Percentiles rank a stretch among this genome's conserved stretches.
phyloP scores from a whole-genome alignment of 2,329 filamentous ascomycete species.

The Phialemoniopsis sp. region DNA sequence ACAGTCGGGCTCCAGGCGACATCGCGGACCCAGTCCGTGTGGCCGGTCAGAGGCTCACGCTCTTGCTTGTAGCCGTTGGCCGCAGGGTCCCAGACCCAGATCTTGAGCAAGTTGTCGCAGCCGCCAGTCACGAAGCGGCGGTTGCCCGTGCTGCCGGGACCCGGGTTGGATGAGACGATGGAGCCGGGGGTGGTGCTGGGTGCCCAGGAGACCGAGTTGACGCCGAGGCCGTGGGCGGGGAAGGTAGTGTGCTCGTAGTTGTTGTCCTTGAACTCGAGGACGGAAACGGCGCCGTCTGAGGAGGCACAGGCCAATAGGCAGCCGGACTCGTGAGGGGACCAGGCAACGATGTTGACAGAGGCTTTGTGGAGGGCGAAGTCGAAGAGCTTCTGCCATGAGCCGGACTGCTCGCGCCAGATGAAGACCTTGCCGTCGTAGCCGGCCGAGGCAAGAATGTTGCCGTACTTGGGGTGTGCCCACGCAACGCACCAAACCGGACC shows the following conservation, averaged over 20 bases:
- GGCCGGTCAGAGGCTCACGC: constrained; percentile 66
- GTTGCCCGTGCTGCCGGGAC: constrained; percentile 53
- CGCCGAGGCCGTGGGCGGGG: constrained; percentile 86
- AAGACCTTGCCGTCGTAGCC: constrained; percentile 97
- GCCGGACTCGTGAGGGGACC: constrained; percentile 95
- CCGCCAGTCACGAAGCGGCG: constrained; percentile 91
- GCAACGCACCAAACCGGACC: constrained; percentile 97
- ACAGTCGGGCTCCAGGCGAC: constrained; percentile 97
- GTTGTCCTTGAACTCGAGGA: constrained; percentile 96
- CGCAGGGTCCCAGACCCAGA: constrained; percentile 78
- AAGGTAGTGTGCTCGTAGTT: constrained; percentile 85
- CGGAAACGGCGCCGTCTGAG: constrained; percentile 87
- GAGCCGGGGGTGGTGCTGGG: constrained; percentile 80
- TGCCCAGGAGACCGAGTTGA: constrained; percentile 95
- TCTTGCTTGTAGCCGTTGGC: constrained; percentile 59
- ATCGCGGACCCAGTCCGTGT: constrained; percentile 95
- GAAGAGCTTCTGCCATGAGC: constrained; percentile 80
- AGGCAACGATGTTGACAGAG: constrained; percentile 92
- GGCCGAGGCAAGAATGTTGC: constrained; percentile 92
- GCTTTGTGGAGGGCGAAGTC: constrained; percentile 93
- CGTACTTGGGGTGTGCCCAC: constrained; percentile 98
- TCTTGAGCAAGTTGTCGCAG: constrained; percentile 87
- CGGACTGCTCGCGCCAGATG: constrained; percentile 90
- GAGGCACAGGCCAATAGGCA: constrained; percentile 93
- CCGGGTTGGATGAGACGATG: constrained; percentile 69